Percentiles rank a stretch among this genome's conserved stretches.
These are phyloP conservation scores for Suillus hirtellus DNA, from an alignment of 768 basidiomycete species.

Conservation along the genomic window DNA sequence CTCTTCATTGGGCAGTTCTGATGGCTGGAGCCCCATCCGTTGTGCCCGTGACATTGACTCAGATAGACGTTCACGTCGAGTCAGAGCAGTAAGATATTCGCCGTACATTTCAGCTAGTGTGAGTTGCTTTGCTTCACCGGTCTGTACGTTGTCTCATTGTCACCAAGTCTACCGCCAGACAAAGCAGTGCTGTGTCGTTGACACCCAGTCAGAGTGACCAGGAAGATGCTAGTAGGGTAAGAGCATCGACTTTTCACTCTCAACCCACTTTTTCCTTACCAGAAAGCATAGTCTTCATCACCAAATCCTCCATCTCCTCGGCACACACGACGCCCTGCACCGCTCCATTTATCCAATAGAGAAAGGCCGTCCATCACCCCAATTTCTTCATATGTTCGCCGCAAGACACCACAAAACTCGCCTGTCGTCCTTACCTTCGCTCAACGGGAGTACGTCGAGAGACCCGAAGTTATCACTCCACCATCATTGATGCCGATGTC, in stretches of 20 bases:
- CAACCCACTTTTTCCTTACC: conserved; percentile 25
- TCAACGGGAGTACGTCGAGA: conserved; percentile 31
- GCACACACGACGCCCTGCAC: conserved; percentile 39
- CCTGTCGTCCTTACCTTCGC: conserved; percentile 69
- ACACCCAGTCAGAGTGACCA: conserved; percentile 22
- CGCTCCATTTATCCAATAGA: conserved; percentile 49
- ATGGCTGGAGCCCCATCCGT: conserved; percentile 32
- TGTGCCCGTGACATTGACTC: conserved; percentile 32
- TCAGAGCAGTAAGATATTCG: conserved; percentile 31
- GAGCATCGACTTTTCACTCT: conserved; percentile 29
- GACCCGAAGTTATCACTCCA: conserved; percentile 29
- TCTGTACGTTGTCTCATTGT: background rate
- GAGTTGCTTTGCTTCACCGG: conserved; percentile 8
- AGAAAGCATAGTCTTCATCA: conserved; percentile 32
- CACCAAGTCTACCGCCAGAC: conserved; percentile 38
- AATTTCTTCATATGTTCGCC: conserved; percentile 78
- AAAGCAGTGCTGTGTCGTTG: conserved; percentile 47
- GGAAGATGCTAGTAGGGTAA: conserved; percentile 31
- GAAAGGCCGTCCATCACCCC: conserved; percentile 68
- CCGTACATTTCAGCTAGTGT: conserved; percentile 33
- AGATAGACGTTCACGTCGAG: conserved; percentile 31
- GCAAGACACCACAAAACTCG: conserved; percentile 74
- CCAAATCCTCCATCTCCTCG: conserved; percentile 45
- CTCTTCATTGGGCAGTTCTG: conserved; percentile 42
- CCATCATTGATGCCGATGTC: conserved; percentile 44